Conservation (phyloP, 2,329 filamentous ascomycete species). For the Penicillium oxalicum region DNA sequence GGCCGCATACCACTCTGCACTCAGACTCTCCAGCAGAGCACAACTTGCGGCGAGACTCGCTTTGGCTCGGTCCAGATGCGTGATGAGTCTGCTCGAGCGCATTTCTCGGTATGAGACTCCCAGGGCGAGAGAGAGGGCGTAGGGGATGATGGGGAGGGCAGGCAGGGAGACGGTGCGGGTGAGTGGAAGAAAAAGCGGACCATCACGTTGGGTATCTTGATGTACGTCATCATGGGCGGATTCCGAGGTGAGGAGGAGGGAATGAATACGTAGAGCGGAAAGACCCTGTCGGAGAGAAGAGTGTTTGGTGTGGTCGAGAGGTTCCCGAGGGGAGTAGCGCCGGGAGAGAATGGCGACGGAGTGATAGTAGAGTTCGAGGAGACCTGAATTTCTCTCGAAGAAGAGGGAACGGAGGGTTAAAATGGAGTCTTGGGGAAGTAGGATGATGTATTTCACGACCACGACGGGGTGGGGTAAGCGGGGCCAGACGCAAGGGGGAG, state of each 20-base stretch:
- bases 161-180: slow-evolving; percentile 31
- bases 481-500: neutral
- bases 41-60: slow-evolving; percentile 33
- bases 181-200: too few species aligned
- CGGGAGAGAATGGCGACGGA: slow-evolving; percentile 53
- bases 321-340: slow-evolving; percentile 36
- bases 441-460: too few species aligned
- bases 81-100: slow-evolving; percentile 46
- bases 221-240: too few species aligned
- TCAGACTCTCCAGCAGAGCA: slow-evolving; percentile 30
- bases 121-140: slow-evolving; percentile 50
- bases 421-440: too few species aligned
- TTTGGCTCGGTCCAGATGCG: slow-evolving; percentile 32
- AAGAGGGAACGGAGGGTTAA: too few species aligned
- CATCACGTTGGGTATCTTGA: too few species aligned
- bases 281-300: slow-evolving; percentile 51
- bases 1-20: slow-evolving; percentile 36
- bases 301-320: slow-evolving; percentile 42
- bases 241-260: slow-evolving; percentile 32
- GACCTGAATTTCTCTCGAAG: slow-evolving; percentile 26
- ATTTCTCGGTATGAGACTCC: slow-evolving; percentile 54
- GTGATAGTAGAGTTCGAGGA: slow-evolving; percentile 53
- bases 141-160: slow-evolving; percentile 51
- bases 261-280: slow-evolving; percentile 51
- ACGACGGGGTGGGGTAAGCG: neutral